These are phyloP conservation scores for Primulina tabacum DNA, from an alignment of 257 asterid species.

Conservation along the genomic window DNA sequence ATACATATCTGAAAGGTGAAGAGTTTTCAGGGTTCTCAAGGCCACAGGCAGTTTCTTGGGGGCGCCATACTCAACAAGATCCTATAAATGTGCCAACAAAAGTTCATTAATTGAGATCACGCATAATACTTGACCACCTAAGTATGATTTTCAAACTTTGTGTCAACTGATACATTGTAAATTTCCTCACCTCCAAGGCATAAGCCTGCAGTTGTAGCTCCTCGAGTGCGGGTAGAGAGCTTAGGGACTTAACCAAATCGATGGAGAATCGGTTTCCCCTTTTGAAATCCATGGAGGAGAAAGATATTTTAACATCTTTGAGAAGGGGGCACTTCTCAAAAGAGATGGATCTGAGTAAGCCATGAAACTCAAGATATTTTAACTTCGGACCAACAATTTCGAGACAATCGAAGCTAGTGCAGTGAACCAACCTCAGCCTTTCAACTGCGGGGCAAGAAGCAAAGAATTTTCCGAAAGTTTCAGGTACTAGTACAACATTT, in stretches of 20 bases:
- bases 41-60: slow-evolving; percentile 41
- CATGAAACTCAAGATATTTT: slow-evolving; percentile 47
- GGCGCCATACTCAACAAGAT: slow-evolving; percentile 48
- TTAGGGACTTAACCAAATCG: slow-evolving; percentile 45
- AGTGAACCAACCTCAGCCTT: slow-evolving; percentile 40
- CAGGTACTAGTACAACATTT: slow-evolving; percentile 29
- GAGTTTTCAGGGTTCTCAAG: slow-evolving; percentile 36
- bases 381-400: slow-evolving; percentile 40
- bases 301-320: slow-evolving; percentile 32
- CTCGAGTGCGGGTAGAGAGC: slow-evolving; percentile 45
- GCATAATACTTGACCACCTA: neutral
- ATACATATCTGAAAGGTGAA: slow-evolving; percentile 46
- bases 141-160: neutral
- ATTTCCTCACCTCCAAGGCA: slow-evolving; percentile 48
- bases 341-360: slow-evolving; percentile 37
- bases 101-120: neutral
- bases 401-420: slow-evolving; percentile 45
- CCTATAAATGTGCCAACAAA: slow-evolving; percentile 31
- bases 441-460: slow-evolving; percentile 48
- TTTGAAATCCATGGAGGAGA: slow-evolving; percentile 42
- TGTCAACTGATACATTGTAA: neutral
- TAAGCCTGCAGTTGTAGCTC: slow-evolving; percentile 46
- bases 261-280: slow-evolving; percentile 36
- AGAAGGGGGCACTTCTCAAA: slow-evolving; percentile 48
- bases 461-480: slow-evolving; percentile 31